Conservation (phyloP, 495 filamentous ascomycete species). For the Gamarada debralockiae region DNA sequence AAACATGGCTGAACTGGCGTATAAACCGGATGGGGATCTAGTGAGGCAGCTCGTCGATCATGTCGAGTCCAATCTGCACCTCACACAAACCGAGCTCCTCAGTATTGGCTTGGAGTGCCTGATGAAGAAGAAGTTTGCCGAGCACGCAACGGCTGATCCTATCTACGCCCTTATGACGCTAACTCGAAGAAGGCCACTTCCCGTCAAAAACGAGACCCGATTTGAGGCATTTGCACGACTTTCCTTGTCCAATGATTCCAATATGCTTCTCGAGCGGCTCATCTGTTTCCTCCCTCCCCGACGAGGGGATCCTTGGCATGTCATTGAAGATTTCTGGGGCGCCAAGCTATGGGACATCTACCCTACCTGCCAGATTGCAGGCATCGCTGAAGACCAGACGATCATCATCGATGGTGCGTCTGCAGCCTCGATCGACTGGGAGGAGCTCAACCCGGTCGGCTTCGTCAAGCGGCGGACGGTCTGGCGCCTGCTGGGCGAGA, state of each 20-base stretch:
- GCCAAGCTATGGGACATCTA: constrained; percentile 42
- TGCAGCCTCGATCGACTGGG: constrained; percentile 28
- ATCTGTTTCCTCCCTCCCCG: constrained; percentile 33
- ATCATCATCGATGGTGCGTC: constrained; percentile 36
- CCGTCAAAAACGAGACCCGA: constrained; percentile 30
- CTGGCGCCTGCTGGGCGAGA: too few relatives aligned
- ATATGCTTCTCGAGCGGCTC: constrained; percentile 39
- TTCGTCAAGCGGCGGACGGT: too few relatives aligned
- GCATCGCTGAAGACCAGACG: constrained; percentile 35
- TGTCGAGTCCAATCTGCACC: constrained; percentile 31
- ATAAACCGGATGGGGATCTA: not conserved
- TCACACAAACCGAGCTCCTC: constrained; percentile 36
- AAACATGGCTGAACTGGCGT: too few relatives aligned
- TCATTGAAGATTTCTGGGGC: constrained; percentile 7
- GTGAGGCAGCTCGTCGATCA: constrained; percentile 31
- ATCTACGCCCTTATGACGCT: constrained; percentile 46
- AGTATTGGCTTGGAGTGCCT: constrained; percentile 19
- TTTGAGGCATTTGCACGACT: constrained; percentile 45
- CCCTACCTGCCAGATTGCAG: constrained; percentile 34
- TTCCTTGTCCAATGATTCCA: constrained; percentile 38
- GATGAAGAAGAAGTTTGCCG: not conserved
- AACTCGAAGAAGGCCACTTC: constrained; percentile 31
- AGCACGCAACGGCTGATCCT: constrained; percentile 30
- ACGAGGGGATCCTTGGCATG: constrained; percentile 30
- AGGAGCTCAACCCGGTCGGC: too few relatives aligned